These are phyloP conservation scores for Ricinus communis DNA, from an alignment of 345 rosid species.

Conservation along the genomic window DNA sequence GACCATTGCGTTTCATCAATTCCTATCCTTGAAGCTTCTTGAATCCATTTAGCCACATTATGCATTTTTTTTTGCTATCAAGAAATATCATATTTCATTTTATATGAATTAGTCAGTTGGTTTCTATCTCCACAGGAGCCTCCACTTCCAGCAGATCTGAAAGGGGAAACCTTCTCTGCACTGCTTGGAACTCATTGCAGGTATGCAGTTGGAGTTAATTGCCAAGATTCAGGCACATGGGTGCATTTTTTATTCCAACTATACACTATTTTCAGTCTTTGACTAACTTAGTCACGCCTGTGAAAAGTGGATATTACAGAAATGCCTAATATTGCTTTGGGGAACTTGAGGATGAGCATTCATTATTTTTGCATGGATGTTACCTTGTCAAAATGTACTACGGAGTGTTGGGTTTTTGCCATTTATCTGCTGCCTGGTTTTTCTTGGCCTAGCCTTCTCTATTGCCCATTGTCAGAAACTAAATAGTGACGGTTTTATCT, in stretches of 20 bases:
- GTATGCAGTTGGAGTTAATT: constrained; percentile 34
- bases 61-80: neutral
- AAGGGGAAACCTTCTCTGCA: constrained; percentile 75
- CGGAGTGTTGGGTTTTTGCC: neutral
- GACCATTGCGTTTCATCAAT: neutral
- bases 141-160: constrained; percentile 82
- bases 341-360: neutral
- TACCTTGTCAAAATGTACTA: constrained; percentile 16
- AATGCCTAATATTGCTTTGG: neutral
- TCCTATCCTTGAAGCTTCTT: constrained; percentile 5
- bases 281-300: neutral
- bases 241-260: constrained; percentile 6
- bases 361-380: constrained; percentile 5
- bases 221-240: neutral
- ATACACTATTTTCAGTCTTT: neutral
- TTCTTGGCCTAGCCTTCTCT: neutral
- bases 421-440: neutral
- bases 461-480: neutral
- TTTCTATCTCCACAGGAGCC: constrained; percentile 57
- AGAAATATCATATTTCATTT: neutral
- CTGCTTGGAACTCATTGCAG: constrained; percentile 88
- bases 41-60: neutral
- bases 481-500: neutral
- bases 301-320: neutral
- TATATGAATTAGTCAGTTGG: neutral